Evolutionary conservation across 331 rosid species (phyloP).

Genomic region (Prunus yedoensis): DNA sequence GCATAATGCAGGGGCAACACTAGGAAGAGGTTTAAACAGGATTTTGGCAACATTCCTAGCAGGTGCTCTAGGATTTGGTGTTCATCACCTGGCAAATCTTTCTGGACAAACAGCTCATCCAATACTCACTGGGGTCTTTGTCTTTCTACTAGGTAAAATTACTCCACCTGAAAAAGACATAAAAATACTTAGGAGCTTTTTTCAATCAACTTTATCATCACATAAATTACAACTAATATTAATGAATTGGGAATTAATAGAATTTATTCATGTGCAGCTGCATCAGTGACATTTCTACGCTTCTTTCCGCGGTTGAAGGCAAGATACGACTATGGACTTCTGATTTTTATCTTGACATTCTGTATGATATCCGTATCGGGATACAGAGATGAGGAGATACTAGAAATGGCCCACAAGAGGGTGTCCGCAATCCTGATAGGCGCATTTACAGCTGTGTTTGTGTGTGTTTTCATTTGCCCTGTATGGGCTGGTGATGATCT

Average conservation of each 20-base stretch:
- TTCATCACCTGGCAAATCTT: conserved; percentile 26
- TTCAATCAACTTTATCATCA: neutral
- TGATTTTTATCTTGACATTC: conserved; percentile 50
- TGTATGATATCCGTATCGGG: conserved; percentile 54
- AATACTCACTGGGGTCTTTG: conserved; percentile 26
- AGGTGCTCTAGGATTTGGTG: conserved; percentile 46
- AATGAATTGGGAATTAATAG: neutral
- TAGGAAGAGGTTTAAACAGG: conserved; percentile 54
- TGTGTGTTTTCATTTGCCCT: conserved; percentile 40
- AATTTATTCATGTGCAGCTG: conserved; percentile 30
- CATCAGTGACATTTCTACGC: conserved; percentile 35
- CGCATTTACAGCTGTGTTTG: conserved; percentile 20
- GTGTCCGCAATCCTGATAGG: conserved; percentile 47
- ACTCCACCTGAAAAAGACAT: neutral
- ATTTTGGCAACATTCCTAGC: conserved; percentile 45
- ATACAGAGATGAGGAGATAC: conserved; percentile 26
- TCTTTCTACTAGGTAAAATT: conserved; percentile 31
- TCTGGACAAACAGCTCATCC: conserved; percentile 24
- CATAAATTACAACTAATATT: neutral
- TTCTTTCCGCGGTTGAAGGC: conserved; percentile 44
- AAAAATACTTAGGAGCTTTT: neutral
- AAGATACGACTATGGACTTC: conserved; percentile 47
- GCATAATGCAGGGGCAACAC: conserved; percentile 44
- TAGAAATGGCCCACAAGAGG: conserved; percentile 39
- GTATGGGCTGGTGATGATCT: conserved; percentile 60